These are phyloP conservation scores for Suillus ampliporus DNA, from an alignment of 768 basidiomycete genomes.

Conservation along the genomic window DNA sequence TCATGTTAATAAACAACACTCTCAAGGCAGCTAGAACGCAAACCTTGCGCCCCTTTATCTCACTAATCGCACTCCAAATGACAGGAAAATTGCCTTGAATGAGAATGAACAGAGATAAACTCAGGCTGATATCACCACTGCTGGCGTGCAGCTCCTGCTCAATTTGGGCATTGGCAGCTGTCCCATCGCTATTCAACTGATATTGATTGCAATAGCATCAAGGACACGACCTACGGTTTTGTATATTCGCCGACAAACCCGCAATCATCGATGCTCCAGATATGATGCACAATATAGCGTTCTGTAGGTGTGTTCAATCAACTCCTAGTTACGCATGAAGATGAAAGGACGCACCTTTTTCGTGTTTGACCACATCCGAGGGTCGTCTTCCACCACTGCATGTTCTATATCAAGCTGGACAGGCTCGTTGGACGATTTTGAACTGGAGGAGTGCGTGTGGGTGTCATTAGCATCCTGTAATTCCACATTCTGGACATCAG, in stretches of 20 bases:
- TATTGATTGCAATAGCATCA: neutral
- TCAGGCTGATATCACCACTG: conserved; percentile 65
- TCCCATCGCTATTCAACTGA: neutral
- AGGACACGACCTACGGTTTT: conserved; percentile 31
- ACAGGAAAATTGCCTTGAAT: conserved; percentile 72
- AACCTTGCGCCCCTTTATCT: conserved; percentile 78
- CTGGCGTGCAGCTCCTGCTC: conserved; percentile 65
- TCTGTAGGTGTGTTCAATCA: conserved; percentile 17
- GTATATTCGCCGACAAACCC: conserved; percentile 29
- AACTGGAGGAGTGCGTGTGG: neutral
- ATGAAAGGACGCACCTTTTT: conserved; percentile 51
- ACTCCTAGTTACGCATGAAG: neutral
- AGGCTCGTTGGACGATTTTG: neutral
- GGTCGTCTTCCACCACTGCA: conserved; percentile 58
- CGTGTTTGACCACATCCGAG: conserved; percentile 58
- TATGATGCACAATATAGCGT: conserved; percentile 29
- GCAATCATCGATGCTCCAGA: conserved; percentile 36
- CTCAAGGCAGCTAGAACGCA: neutral
- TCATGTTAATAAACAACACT: neutral
- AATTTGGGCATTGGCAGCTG: conserved; percentile 74
- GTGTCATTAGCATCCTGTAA: neutral
- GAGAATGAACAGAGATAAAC: conserved; percentile 72
- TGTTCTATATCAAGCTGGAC: conserved; percentile 41
- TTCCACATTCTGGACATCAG: neutral
- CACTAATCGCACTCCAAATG: conserved; percentile 73